Evolutionary conservation across 2,329 filamentous ascomycete genomes (phyloP), one percentile per base, ranked within the genome.

Genomic region (Colletotrichum camelliae): DNA sequence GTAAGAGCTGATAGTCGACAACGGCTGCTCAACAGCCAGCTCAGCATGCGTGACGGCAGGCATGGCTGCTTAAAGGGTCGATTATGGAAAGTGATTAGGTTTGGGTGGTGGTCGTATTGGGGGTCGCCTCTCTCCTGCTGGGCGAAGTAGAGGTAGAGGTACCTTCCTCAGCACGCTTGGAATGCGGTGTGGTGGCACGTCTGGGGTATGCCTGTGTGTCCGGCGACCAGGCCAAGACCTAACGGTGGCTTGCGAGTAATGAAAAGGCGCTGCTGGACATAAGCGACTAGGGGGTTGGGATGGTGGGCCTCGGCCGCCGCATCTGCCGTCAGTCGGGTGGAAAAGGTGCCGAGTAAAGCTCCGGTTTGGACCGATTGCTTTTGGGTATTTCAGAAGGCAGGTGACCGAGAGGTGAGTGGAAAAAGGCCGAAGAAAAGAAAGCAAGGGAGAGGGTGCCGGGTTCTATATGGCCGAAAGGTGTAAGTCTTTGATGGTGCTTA

Each of bases 11-110:
- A n/a, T 21, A 67, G 73, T 65, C 15, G 67, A 72, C 35, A 68
- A 72, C 70, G 81, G 78, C 74, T 78, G 77, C 76, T 80, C 78
- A 77, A 79, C 79, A 69, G 79, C 80, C 77, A 81, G 79, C 80
- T 83, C 66, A 76, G 74, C 37, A 58, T 74, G 71, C 72, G 57
- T 82, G 79, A 85, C 79, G 80, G 81, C 81, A 78, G 86, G 85
- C 85, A 86, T 87, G 76, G 75, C 82, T 85, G 82, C 82, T 74
- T 71, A 58, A 75, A 75, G 39, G 79, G 80, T 80, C 81, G 82
- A 81, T 81, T 79, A 79, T 82, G 82, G 66, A 35, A 70, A 77
- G 77, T 83, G 77, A 79, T 81, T 81, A 79, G 65, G 70, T 58
- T 76, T 69, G 60, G 52, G 31, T 61, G 70, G 74, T 62, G 35